Evolutionary conservation across 495 filamentous ascomycete species (phyloP).

Genomic region (Neurospora sublineolata): DNA sequence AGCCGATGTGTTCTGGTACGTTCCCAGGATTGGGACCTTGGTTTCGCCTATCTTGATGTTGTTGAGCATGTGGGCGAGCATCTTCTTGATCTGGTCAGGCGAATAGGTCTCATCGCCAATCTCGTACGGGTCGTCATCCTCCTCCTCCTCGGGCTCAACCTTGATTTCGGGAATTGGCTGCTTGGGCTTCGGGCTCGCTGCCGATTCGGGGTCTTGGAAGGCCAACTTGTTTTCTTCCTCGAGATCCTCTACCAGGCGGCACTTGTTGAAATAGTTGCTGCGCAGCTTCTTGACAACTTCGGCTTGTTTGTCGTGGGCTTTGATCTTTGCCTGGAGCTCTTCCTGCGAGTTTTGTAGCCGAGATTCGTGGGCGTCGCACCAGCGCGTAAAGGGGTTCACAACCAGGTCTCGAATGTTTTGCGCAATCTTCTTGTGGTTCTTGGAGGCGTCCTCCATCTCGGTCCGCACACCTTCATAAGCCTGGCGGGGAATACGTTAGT

Average conservation of each 20-base stretch:
- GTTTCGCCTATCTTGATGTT: slow-evolving; percentile 77
- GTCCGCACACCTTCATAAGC: slow-evolving; percentile 90
- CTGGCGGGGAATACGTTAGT: slow-evolving; percentile 30
- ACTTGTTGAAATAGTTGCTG: slow-evolving; percentile 97
- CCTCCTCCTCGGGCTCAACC: slow-evolving; percentile 35
- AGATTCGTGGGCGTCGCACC: slow-evolving; percentile 87
- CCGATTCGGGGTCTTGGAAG: slow-evolving; percentile 65
- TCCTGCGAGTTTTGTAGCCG: slow-evolving; percentile 90
- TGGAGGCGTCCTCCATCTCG: slow-evolving; percentile 87
- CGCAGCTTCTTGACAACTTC: slow-evolving; percentile 84
- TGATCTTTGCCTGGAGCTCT: slow-evolving; percentile 78
- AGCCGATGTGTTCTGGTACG: slow-evolving; percentile 81
- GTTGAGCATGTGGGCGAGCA: slow-evolving; percentile 74
- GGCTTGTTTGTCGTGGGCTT: slow-evolving; percentile 82
- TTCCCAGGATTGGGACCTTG: slow-evolving; percentile 90
- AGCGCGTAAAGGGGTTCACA: slow-evolving; percentile 82
- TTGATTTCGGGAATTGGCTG: slow-evolving; percentile 46
- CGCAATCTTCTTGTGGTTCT: slow-evolving; percentile 87
- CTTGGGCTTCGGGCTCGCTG: slow-evolving; percentile 34
- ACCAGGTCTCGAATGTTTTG: slow-evolving; percentile 94
- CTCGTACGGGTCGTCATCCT: slow-evolving; percentile 73
- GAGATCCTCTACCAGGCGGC: slow-evolving; percentile 84
- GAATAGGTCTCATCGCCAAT: slow-evolving; percentile 79
- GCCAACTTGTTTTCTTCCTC: slow-evolving; percentile 98
- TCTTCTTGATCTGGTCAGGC: slow-evolving; percentile 79